These are phyloP conservation scores for Amniculicola lignicola DNA, from an alignment of 495 filamentous ascomycete genomes.

Conservation along the genomic window DNA sequence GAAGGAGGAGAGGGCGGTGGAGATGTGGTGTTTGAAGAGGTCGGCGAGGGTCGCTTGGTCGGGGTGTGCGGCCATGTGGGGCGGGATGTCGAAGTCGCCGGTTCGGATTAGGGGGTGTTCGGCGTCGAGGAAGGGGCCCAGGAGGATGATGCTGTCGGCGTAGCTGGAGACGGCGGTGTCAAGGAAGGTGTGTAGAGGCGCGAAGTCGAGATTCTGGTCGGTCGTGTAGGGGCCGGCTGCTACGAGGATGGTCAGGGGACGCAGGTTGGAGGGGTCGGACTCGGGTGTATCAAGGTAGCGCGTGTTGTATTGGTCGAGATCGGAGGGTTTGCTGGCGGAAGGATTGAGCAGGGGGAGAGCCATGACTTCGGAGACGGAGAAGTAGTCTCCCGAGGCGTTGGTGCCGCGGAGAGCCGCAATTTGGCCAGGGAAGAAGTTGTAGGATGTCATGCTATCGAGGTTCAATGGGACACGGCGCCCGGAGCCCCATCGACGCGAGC, in stretches of 20 bases:
- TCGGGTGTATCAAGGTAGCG: constrained; percentile 44
- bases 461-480: constrained; percentile 78
- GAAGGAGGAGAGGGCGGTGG: constrained; percentile 62
- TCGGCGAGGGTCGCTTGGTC: constrained; percentile 76
- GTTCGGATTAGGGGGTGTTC: constrained; percentile 86
- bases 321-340: constrained; percentile 60
- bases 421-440: constrained; percentile 91
- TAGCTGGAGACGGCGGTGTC: constrained; percentile 67
- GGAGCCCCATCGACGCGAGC: constrained; percentile 77
- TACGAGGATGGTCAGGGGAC: constrained; percentile 70
- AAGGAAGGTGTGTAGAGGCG: constrained; percentile 78
- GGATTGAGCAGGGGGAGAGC: constrained; percentile 66
- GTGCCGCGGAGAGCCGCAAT: constrained; percentile 83
- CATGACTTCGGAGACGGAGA: constrained; percentile 74
- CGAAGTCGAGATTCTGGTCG: constrained; percentile 85
- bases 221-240: constrained; percentile 87
- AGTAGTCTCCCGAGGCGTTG: constrained; percentile 82
- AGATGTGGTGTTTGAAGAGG: constrained; percentile 77
- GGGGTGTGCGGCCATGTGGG: constrained; percentile 61
- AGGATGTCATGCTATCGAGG: constrained; percentile 61
- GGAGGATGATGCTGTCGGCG: constrained; percentile 76
- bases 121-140: constrained; percentile 84
- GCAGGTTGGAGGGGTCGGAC: constrained; percentile 37
- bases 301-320: constrained; percentile 61
- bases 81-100: constrained; percentile 87